phyloP scores from a whole-genome alignment of 1,284 basidiomycete genomes.

The Mixia osmundae region DNA sequence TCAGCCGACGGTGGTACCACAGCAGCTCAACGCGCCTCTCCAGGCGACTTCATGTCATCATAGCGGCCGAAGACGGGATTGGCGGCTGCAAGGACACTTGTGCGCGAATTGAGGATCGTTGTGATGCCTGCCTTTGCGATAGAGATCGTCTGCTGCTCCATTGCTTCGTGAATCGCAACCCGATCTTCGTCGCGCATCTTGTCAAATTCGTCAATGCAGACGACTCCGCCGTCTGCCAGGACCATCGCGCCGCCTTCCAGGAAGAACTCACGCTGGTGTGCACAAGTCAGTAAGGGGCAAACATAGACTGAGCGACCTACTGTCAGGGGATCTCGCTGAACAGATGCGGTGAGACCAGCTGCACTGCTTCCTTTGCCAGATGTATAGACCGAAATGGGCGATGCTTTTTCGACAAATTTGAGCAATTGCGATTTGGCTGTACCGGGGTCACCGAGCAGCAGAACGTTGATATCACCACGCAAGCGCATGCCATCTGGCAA shows the following conservation, averaged over 20 bases:
- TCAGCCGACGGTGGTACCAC: background rate
- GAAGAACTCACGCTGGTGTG: constrained; percentile 95
- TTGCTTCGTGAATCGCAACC: constrained; percentile 97
- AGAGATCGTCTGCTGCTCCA: constrained; percentile 99
- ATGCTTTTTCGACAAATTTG: constrained; percentile 96
- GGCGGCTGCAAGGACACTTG: constrained; percentile 87
- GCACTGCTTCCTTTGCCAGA: constrained; percentile 95
- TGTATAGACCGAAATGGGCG: constrained; percentile 92
- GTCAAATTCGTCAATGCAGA: constrained; percentile 99
- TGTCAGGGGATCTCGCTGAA: constrained; percentile 76
- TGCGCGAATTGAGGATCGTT: constrained; percentile 86
- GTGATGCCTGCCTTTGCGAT: constrained; percentile 99
- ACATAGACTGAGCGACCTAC: constrained; percentile 28
- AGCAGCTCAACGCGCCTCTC: constrained; percentile 37
- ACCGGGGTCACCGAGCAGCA: constrained; percentile 88
- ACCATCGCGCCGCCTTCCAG: constrained; percentile 99
- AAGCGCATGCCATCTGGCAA: constrained; percentile 93
- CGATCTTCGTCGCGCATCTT: constrained; percentile 99
- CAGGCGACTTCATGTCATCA: constrained; percentile 88
- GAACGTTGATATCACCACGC: constrained; percentile 92
- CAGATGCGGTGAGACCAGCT: constrained; percentile 90
- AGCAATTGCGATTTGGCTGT: constrained; percentile 93
- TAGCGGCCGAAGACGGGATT: constrained; percentile 98
- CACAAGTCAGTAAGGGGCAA: background rate
- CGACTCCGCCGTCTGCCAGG: constrained; percentile 89